Percentiles rank a stretch among this genome's conserved stretches.
Conservation (phyloP, 208 protist species). For the Trypanosoma rangeli region DNA sequence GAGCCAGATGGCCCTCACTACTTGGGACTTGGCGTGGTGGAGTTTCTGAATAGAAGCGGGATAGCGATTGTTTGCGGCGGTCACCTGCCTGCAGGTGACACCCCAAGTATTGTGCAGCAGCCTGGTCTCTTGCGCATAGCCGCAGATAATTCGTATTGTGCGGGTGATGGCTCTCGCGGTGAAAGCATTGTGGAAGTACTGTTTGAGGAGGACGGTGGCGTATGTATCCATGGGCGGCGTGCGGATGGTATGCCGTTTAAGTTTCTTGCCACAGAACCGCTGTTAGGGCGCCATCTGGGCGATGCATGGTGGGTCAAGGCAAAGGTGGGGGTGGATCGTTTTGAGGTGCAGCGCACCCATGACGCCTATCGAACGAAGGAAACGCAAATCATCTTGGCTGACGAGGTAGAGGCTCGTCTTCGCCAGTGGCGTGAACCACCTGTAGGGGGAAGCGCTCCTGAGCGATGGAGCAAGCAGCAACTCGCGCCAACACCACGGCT, state of each 20-base stretch:
- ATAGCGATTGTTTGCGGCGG: constrained; percentile 71
- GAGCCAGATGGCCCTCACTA: constrained; percentile 46
- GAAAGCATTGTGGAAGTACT: constrained; percentile 60
- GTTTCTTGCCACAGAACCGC: constrained; percentile 34
- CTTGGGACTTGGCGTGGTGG: constrained; percentile 47
- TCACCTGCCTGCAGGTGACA: constrained; percentile 83
- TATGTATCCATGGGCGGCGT: constrained; percentile 45
- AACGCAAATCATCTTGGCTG: constrained; percentile 25
- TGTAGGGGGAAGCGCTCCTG: constrained; percentile 36
- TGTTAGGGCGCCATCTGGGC: constrained; percentile 51
- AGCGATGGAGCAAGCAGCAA: constrained; percentile 22
- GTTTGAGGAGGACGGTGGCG: constrained; percentile 38
- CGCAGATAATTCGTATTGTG: constrained; percentile 87
- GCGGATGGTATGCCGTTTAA: constrained; percentile 45
- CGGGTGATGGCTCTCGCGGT: constrained; percentile 46
- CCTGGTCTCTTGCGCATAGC: constrained; percentile 62
- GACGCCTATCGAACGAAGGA: constrained; percentile 57
- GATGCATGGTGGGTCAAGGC: constrained; percentile 76
- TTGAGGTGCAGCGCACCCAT: constrained; percentile 59
- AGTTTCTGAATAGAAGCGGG: constrained; percentile 69
- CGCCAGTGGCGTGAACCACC: constrained; percentile 19
- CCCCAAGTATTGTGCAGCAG: constrained; percentile 67
- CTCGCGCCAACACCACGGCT: constrained; percentile 1
- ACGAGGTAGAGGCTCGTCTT: constrained; percentile 37
- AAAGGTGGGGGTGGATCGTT: constrained; percentile 29